Evolutionary conservation across 768 basidiomycete genomes (phyloP).

Genomic region (Serendipita sp.): DNA sequence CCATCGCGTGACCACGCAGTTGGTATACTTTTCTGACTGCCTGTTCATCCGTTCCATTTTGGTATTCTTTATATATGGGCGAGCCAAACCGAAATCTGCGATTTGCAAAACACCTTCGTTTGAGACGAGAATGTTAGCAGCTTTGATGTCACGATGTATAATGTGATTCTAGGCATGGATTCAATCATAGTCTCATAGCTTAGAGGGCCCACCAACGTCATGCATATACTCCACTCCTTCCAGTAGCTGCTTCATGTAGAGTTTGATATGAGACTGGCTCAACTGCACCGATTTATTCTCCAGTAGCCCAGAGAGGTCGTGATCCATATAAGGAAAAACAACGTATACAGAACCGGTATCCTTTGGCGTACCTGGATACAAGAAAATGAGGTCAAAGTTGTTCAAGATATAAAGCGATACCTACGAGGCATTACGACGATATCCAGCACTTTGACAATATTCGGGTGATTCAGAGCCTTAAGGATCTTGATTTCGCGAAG

Average conservation of each 20-base stretch:
- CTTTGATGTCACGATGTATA: constrained; percentile 97
- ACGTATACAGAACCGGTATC: constrained; percentile 78
- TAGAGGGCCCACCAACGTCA: constrained; percentile 34
- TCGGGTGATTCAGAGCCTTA: constrained; percentile 72
- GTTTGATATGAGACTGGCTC: constrained; percentile 72
- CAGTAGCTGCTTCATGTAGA: constrained; percentile 92
- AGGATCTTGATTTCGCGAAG: constrained; percentile 93
- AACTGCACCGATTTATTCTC: constrained; percentile 82
- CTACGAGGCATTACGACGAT: constrained; percentile 48
- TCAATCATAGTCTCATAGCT: constrained; percentile 7
- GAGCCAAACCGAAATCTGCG: constrained; percentile 92
- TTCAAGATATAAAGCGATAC: background rate
- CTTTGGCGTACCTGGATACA: constrained; percentile 40
- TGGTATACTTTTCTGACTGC: constrained; percentile 68
- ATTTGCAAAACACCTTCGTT: constrained; percentile 72
- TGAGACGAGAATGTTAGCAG: constrained; percentile 88
- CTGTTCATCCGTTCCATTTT: constrained; percentile 13
- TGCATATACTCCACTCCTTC: constrained; percentile 96
- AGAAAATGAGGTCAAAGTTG: background rate
- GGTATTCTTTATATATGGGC: constrained; percentile 29
- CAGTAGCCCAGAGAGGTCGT: constrained; percentile 86
- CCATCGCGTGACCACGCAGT: constrained; percentile 90
- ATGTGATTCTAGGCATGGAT: constrained; percentile 59
- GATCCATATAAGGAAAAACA: constrained; percentile 99
- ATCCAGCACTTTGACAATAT: constrained; percentile 74